A percentile compares a stretch with the other conserved stretches of the same genome.
Conservation (phyloP, 352 stramenopile genomes). For the Pythium oligandrum region DNA sequence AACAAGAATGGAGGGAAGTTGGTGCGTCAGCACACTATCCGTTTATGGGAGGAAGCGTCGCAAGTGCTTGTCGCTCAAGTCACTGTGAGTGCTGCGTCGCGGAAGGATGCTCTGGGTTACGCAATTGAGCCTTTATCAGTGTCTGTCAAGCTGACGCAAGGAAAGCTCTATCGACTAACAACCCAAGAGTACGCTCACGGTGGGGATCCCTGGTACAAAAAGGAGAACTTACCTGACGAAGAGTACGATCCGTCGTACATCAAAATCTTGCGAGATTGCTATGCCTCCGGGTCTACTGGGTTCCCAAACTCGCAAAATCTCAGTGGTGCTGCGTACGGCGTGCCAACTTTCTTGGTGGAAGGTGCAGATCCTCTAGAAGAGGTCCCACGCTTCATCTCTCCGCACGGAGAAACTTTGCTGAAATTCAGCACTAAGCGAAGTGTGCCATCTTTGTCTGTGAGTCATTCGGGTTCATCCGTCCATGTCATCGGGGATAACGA, state of each 20-base stretch:
- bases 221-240: constrained; percentile 82
- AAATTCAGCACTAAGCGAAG: constrained; percentile 71
- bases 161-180: constrained; percentile 83
- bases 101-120: constrained; percentile 73
- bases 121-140: constrained; percentile 51
- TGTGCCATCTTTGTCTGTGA: constrained; percentile 50
- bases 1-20: constrained; percentile 54
- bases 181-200: constrained; percentile 86
- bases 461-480: constrained; percentile 64
- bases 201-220: constrained; percentile 88
- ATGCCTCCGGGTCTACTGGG: constrained; percentile 71
- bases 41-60: constrained; percentile 80
- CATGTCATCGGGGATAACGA: constrained; percentile 29
- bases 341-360: constrained; percentile 82
- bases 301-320: constrained; percentile 88
- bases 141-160: constrained; percentile 64
- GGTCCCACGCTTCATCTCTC: constrained; percentile 53
- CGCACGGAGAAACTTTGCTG: constrained; percentile 45
- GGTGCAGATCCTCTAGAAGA: constrained; percentile 63
- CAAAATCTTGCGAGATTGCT: constrained; percentile 84
- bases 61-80: constrained; percentile 62
- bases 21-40: constrained; percentile 67
- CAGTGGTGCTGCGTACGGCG: constrained; percentile 75
- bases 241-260: constrained; percentile 86
- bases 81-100: constrained; percentile 54